Conservation (phyloP, 2,329 filamentous ascomycete genomes). For the Alternaria viburni region DNA sequence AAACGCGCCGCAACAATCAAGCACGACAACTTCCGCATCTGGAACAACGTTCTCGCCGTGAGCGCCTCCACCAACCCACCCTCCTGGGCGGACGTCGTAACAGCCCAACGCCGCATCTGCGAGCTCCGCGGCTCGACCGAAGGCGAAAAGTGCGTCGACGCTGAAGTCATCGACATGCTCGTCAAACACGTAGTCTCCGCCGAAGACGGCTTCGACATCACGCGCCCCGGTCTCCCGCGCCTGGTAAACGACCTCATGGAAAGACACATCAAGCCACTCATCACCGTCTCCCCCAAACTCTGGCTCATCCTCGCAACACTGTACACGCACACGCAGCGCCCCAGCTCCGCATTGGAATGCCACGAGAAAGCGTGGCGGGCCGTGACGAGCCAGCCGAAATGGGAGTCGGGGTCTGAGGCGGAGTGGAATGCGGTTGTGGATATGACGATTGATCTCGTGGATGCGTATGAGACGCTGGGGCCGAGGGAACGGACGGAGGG, state of each 20-base stretch:
- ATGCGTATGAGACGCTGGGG: conserved; percentile 78
- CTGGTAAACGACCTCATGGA: conserved; percentile 77
- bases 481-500: conserved; percentile 59
- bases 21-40: conserved; percentile 88
- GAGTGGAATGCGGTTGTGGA: conserved; percentile 76
- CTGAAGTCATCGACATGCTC: conserved; percentile 72
- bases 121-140: conserved; percentile 70
- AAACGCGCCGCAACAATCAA: conserved; percentile 86
- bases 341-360: conserved; percentile 75
- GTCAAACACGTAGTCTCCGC: conserved; percentile 70
- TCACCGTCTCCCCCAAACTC: conserved; percentile 77
- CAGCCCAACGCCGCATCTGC: conserved; percentile 76
- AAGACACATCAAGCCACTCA: conserved; percentile 76
- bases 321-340: conserved; percentile 75
- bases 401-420: conserved; percentile 63
- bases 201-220: conserved; percentile 48
- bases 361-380: conserved; percentile 91
- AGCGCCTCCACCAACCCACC: conserved; percentile 78
- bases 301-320: conserved; percentile 78
- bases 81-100: conserved; percentile 75
- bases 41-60: conserved; percentile 94
- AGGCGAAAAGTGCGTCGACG: conserved; percentile 80
- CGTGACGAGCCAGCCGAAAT: conserved; percentile 62
- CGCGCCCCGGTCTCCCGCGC: conserved; percentile 59
- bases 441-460: conserved; percentile 80